Evolutionary conservation across 164 flowering plant genomes (phyloP).

Genomic region (Euptelea pleiosperma): DNA sequence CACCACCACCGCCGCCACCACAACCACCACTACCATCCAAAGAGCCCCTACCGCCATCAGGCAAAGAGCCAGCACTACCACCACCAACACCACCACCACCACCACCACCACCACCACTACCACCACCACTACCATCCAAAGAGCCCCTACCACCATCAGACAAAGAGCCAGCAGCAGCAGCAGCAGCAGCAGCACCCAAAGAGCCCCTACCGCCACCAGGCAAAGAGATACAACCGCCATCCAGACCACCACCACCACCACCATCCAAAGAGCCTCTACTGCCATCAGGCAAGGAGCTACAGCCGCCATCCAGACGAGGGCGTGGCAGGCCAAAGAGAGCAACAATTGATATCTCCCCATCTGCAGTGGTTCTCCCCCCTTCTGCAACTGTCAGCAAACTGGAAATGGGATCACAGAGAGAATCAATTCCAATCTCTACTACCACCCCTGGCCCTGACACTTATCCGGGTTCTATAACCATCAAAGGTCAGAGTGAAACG

Average conservation of each 20-base stretch:
- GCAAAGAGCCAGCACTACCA: slow-evolving; percentile 22
- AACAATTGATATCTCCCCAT: slow-evolving; percentile 30
- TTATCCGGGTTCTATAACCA: slow-evolving; percentile 13
- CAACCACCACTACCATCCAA: slow-evolving; percentile 3
- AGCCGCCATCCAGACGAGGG: slow-evolving; percentile 72
- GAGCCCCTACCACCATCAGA: neutral
- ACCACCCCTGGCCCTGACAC: slow-evolving; percentile 25
- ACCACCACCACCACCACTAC: neutral
- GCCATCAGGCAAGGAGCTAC: slow-evolving; percentile 30
- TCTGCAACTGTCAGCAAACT: slow-evolving; percentile 27
- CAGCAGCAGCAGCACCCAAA: neutral
- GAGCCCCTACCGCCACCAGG: neutral
- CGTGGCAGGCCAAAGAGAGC: slow-evolving; percentile 92
- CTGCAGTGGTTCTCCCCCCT: slow-evolving; percentile 23
- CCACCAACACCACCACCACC: slow-evolving; percentile 1
- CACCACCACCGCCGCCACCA: slow-evolving; percentile 4
- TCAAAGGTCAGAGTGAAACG: slow-evolving; percentile 24
- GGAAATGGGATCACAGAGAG: slow-evolving; percentile 26
- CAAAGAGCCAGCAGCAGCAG: neutral
- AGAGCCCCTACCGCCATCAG: slow-evolving; percentile 15
- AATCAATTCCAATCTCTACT: slow-evolving; percentile 9
- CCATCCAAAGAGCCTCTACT: slow-evolving; percentile 11
- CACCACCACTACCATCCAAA: neutral
- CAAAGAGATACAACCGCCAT: neutral
- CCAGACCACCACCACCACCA: slow-evolving; percentile 13